Conservation (phyloP, 768 basidiomycete genomes). For the Paxillus rubicundulus region DNA sequence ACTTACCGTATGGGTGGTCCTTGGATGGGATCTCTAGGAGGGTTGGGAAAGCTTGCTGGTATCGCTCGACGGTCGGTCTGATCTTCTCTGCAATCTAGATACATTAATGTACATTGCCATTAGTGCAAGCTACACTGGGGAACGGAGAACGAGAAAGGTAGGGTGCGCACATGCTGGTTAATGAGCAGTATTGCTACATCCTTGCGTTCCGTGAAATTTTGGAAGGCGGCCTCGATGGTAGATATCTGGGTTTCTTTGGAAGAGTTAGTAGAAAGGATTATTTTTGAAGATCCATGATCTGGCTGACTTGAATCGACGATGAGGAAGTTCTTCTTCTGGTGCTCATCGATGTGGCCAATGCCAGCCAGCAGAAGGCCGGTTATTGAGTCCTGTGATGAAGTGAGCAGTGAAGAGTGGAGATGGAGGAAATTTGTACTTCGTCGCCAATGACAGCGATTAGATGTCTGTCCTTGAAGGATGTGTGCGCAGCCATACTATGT, state of each 20-base stretch:
- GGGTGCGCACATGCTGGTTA: conserved; percentile 86
- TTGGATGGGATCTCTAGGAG: conserved; percentile 97
- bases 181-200: conserved; percentile 97
- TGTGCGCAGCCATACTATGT: conserved; percentile 44
- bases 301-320: conserved; percentile 90
- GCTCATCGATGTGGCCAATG: conserved; percentile 85
- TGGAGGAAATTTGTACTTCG: conserved; percentile 56
- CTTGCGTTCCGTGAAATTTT: conserved; percentile 90
- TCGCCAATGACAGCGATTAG: conserved; percentile 96
- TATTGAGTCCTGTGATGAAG: conserved; percentile 76
- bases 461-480: conserved; percentile 75
- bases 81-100: conserved; percentile 94
- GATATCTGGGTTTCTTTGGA: conserved; percentile 83
- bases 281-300: background rate
- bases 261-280: conserved; percentile 10
- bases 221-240: conserved; percentile 87
- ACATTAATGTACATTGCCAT: conserved; percentile 10
- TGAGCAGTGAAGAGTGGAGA: conserved; percentile 8
- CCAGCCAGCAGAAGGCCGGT: conserved; percentile 95
- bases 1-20: conserved; percentile 94
- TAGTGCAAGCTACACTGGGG: conserved; percentile 6
- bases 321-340: conserved; percentile 97
- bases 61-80: conserved; percentile 89
- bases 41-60: conserved; percentile 94
- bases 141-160: conserved; percentile 2